phyloP scores from a whole-genome alignment of 805 yeast species.

The Brettanomyces bruxellensis region DNA sequence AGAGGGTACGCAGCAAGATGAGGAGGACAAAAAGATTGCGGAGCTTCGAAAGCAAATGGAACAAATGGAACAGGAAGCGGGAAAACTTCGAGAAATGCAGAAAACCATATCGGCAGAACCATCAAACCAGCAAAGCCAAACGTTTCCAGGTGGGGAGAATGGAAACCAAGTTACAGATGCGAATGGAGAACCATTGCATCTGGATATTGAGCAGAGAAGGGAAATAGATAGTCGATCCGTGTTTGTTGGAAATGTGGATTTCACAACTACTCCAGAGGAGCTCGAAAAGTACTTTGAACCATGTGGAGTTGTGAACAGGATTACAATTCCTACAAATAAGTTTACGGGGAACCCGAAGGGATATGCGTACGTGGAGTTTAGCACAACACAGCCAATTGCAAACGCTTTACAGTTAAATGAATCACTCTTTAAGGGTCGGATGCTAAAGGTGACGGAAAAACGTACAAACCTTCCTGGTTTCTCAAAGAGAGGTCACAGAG shows the following conservation, averaged over 20 bases:
- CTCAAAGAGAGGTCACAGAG: conserved; percentile 27
- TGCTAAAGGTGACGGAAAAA: conserved; percentile 65
- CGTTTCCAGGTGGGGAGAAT: background rate
- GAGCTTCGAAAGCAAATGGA: conserved; percentile 37
- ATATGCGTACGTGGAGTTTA: conserved; percentile 78
- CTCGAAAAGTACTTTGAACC: conserved; percentile 63
- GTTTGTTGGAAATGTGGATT: conserved; percentile 81
- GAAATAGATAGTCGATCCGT: conserved; percentile 72
- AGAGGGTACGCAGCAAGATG: conserved; percentile 2
- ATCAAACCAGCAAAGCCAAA: background rate
- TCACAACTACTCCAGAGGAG: conserved; percentile 69
- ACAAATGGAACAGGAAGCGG: conserved; percentile 57
- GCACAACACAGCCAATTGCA: conserved; percentile 54
- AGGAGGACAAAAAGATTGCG: conserved; percentile 19
- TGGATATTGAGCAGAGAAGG: conserved; percentile 30
- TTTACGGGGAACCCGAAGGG: conserved; percentile 80
- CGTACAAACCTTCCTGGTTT: conserved; percentile 78
- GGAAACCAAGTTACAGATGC: background rate
- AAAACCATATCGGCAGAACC: conserved; percentile 16
- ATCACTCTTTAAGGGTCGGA: conserved; percentile 56
- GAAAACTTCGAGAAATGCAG: conserved; percentile 51
- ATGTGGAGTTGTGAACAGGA: conserved; percentile 69
- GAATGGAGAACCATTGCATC: conserved; percentile 11
- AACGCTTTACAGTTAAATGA: conserved; percentile 60
- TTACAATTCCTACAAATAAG: conserved; percentile 67